Conservation (phyloP, 176 grass and related monocot species). For the Bromus sterilis region DNA sequence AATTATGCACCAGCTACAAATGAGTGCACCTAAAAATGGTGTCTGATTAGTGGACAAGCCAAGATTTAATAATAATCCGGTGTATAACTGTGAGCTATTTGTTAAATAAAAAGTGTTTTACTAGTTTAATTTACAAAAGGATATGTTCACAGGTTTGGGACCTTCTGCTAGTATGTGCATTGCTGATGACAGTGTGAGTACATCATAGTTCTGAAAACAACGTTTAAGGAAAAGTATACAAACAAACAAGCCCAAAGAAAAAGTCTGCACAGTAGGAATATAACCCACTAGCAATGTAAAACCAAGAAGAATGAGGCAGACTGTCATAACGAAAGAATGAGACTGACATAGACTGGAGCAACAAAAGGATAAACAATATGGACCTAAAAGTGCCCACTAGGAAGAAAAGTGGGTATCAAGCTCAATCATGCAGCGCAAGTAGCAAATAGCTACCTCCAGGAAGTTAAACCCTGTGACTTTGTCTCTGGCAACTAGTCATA, state of each 20-base stretch:
- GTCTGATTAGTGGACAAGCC: not conserved
- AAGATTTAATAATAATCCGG: not conserved
- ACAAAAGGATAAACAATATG: constrained; percentile 12
- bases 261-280: not conserved
- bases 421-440: constrained; percentile 27
- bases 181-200: not conserved
- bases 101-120: not conserved
- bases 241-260: not conserved
- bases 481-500: constrained; percentile 22
- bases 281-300: constrained; percentile 24
- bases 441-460: not conserved
- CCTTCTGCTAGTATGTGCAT: not conserved
- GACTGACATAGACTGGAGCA: constrained; percentile 10
- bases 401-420: constrained; percentile 20
- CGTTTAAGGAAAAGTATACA: not conserved
- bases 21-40: not conserved
- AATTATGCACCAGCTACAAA: not conserved
- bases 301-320: constrained; percentile 15
- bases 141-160: not conserved
- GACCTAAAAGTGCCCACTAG: constrained; percentile 22
- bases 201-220: not conserved
- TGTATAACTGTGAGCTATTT: not conserved
- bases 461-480: constrained; percentile 4
- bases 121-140: not conserved
- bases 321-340: constrained; percentile 16